Conservation (phyloP, 371 early-diverging fungal species). For the Rhizomucor pusillus region DNA sequence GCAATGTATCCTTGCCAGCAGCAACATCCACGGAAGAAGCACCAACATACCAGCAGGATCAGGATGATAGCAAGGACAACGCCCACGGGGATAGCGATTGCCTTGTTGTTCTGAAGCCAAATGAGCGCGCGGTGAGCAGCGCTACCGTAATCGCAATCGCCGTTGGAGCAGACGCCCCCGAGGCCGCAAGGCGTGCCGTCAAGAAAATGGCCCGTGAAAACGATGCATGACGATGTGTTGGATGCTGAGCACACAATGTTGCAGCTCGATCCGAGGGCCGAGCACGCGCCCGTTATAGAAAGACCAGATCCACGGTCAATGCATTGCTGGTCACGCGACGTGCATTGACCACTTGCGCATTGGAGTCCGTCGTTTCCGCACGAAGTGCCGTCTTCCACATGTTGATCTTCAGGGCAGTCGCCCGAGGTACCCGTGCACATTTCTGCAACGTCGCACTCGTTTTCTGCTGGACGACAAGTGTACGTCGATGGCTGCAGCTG, state of each 20-base stretch:
- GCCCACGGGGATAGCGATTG: conserved; percentile 54
- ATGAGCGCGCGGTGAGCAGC: conserved; percentile 18
- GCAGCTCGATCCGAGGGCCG: conserved; percentile 50
- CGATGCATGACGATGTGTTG: conserved; percentile 50
- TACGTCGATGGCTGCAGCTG: conserved; percentile 55
- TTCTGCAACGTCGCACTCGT: conserved; percentile 82
- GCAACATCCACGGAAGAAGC: conserved; percentile 49
- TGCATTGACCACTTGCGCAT: conserved; percentile 90
- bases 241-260: conserved; percentile 65
- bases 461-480: conserved; percentile 73
- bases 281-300: conserved; percentile 46
- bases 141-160: conserved; percentile 35
- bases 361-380: conserved; percentile 52
- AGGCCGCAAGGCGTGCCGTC: conserved; percentile 89
- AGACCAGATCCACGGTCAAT: conserved; percentile 43
- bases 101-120: conserved; percentile 39
- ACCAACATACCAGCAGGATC: neutral
- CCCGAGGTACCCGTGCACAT: conserved; percentile 72
- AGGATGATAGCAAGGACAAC: conserved; percentile 40
- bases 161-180: conserved; percentile 57
- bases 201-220: conserved; percentile 73
- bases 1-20: conserved; percentile 20
- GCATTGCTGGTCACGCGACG: conserved; percentile 85
- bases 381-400: conserved; percentile 60
- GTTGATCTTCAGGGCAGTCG: conserved; percentile 72